Evolutionary conservation across 2,329 filamentous ascomycete genomes (phyloP).

Genomic region (Zasmidium citrigriseum): DNA sequence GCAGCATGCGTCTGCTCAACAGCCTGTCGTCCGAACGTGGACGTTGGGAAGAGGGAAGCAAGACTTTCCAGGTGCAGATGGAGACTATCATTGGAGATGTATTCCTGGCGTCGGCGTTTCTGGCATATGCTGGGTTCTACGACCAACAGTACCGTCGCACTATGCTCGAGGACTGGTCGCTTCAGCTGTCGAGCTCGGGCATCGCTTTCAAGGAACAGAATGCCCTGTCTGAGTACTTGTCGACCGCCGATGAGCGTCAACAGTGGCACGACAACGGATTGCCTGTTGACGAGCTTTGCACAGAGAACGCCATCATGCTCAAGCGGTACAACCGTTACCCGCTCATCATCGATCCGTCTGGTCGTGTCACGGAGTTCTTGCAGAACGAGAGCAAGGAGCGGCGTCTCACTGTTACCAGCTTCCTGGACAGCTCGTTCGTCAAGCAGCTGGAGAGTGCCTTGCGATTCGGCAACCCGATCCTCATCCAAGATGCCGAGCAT

Average conservation of each 20-base stretch:
- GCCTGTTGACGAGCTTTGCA: constrained; percentile 95
- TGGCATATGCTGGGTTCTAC: constrained; percentile 95
- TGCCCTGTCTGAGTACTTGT: constrained; percentile 92
- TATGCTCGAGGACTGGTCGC: constrained; percentile 97
- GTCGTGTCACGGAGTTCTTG: constrained; percentile 89
- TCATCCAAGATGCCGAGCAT: constrained; percentile 97
- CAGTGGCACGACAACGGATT: constrained; percentile 93
- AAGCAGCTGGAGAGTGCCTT: constrained; percentile 97
- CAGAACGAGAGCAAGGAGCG: constrained; percentile 93
- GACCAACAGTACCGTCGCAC: constrained; percentile 97
- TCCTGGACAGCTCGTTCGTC: constrained; percentile 95
- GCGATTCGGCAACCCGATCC: constrained; percentile 95
- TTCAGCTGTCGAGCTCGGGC: constrained; percentile 90
- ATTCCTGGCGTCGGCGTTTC: constrained; percentile 91
- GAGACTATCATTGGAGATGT: constrained; percentile 95
- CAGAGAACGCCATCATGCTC: constrained; percentile 95
- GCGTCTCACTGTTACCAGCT: constrained; percentile 93
- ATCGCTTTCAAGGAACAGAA: constrained; percentile 92
- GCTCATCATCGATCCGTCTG: constrained; percentile 96
- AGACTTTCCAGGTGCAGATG: constrained; percentile 97
- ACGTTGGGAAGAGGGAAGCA: constrained; percentile 96
- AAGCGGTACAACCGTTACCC: constrained; percentile 98
- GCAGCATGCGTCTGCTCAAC: constrained; percentile 90
- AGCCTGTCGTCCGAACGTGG: constrained; percentile 90
- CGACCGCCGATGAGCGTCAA: constrained; percentile 90